Evolutionary conservation across 345 rosid species (phyloP).

Genomic region (Euphorbia lathyris): DNA sequence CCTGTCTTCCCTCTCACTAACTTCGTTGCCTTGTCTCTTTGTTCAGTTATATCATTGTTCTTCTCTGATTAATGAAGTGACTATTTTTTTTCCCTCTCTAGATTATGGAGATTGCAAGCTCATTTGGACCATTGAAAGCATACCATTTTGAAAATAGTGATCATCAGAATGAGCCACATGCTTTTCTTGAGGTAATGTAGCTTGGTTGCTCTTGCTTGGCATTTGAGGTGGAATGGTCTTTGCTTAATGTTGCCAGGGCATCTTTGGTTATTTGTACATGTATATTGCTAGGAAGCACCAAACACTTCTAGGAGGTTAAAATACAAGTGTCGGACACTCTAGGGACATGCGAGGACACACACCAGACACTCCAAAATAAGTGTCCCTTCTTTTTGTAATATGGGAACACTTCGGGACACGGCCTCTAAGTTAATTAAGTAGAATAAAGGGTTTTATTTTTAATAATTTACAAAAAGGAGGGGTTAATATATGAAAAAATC

Average conservation of each 20-base stretch:
- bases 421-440: no score
- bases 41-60: not conserved
- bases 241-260: not conserved
- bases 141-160: slow-evolving; percentile 49
- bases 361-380: no score
- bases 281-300: no score
- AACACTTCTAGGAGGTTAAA: no score
- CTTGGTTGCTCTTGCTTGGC: slow-evolving; percentile 13
- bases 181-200: slow-evolving; percentile 79
- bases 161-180: slow-evolving; percentile 38
- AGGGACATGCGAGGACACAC: no score
- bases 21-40: not conserved
- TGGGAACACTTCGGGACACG: no score
- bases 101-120: slow-evolving; percentile 80
- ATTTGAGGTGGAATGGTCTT: not conserved
- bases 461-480: no score
- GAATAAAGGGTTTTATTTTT: no score
- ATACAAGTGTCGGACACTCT: no score
- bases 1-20: not conserved
- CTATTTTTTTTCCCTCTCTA: slow-evolving; percentile 32
- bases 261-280: no score
- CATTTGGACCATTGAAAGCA: slow-evolving; percentile 83
- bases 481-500: no score
- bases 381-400: not conserved
- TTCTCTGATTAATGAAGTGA: slow-evolving; percentile 3